Percentiles rank a stretch among this genome's conserved stretches.
phyloP scores from a whole-genome alignment of 1,284 basidiomycete species.

The Sporisorium exsertum region DNA sequence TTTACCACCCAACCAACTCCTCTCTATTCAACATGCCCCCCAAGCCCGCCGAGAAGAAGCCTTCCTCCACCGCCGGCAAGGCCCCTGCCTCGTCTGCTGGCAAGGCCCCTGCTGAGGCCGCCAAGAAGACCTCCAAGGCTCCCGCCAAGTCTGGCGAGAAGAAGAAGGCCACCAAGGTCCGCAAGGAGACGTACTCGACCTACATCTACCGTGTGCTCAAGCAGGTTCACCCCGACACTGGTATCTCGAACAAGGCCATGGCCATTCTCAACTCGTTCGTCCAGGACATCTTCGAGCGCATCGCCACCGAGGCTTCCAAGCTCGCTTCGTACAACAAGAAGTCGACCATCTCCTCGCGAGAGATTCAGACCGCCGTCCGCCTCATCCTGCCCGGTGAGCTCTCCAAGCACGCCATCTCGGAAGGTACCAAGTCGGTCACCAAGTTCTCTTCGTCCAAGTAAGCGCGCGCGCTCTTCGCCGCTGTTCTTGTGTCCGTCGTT shows the following conservation, averaged over 20 bases:
- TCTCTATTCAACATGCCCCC: conserved; percentile 59
- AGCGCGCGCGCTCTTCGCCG: conserved; percentile 5
- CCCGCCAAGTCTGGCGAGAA: conserved; percentile 73
- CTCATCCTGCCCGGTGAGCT: conserved; percentile 75
- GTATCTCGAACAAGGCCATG: conserved; percentile 72
- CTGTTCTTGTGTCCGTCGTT: neutral
- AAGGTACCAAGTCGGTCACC: conserved; percentile 78
- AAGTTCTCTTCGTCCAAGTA: conserved; percentile 72
- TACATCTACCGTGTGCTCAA: conserved; percentile 74
- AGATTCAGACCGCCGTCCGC: conserved; percentile 70
- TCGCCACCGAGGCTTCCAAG: conserved; percentile 70
- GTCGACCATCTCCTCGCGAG: conserved; percentile 69
- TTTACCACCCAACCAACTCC: conserved; percentile 6
- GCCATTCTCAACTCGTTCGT: conserved; percentile 71
- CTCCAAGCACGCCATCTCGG: conserved; percentile 85
- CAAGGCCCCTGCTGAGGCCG: conserved; percentile 73
- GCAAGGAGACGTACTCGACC: conserved; percentile 74
- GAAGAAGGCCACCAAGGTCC: conserved; percentile 75
- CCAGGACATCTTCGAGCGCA: conserved; percentile 72
- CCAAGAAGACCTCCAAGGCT: conserved; percentile 73
- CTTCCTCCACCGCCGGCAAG: conserved; percentile 74
- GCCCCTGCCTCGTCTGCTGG: conserved; percentile 73
- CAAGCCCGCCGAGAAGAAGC: conserved; percentile 71
- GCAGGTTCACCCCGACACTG: conserved; percentile 72
- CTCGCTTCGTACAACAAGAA: conserved; percentile 70